Evolutionary conservation across 2,329 filamentous ascomycete species (phyloP), one percentile per base, ranked within the genome.

Genomic region (Fusarium udum): DNA sequence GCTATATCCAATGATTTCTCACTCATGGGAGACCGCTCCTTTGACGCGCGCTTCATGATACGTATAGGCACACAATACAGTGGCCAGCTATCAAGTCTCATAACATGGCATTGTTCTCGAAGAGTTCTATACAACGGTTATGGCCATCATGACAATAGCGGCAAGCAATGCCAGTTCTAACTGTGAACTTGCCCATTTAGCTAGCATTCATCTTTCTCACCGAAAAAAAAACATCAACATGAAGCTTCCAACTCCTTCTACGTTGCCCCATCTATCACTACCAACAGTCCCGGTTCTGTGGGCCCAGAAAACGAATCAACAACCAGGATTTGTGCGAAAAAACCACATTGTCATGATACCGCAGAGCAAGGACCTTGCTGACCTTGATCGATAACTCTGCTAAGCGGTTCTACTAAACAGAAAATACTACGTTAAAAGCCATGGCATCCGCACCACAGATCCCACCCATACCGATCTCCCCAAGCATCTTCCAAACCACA

Each of bases 401-500:
- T 55, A 65, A 56, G 66, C 48, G 32, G 39, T 34, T 24, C 60
- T 58, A 55, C 63, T 67, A 61, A 67, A 59, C 56, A 74, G 55
- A 58, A 49, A 58, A 53, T 46, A 28, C 37, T 28, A 59, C 65
- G n/a, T 55, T 61, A 68, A 64, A 49, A 45, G 39, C 52, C 46
- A 74, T 74, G 71, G 53, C 51, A 51, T 42, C 69, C 62, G 67
- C 73, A 46, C 73, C 73, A 40, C 67, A 72, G 59, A 64, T 78
- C 43, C 76, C 76, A 26, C 75, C 75, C 28, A 62, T 78, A 26
- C 43, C 66, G 39, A 55, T 61, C 28, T 61, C 72, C 15, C 74
- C 70, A n/a, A 56, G 20, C n/a, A 59, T 72, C 56, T 58, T 73
- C 34, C 60, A 58, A 9, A 53, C 49, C 36, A 64, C 66, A 31